Percentiles rank a stretch among this genome's conserved stretches.
phyloP scores from a whole-genome alignment of 164 flowering plant genomes.

The Vitis vinifera region DNA sequence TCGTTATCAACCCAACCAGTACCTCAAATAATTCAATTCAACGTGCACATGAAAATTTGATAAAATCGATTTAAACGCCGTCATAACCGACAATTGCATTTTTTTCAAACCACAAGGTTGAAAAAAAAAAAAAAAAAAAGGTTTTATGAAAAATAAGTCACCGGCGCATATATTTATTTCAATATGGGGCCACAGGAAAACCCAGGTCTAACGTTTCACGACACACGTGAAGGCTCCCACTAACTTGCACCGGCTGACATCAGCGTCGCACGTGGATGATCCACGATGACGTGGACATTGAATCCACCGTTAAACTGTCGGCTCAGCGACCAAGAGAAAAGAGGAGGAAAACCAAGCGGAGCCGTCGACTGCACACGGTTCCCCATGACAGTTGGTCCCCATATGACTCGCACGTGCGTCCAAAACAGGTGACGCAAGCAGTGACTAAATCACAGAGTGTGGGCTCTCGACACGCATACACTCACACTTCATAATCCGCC shows the following conservation, averaged over 20 bases:
- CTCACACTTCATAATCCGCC: constrained; percentile 16
- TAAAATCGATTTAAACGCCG: no score
- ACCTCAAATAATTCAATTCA: no score
- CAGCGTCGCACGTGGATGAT: neutral
- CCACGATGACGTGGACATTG: constrained; percentile 9
- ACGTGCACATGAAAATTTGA: no score
- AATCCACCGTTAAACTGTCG: constrained; percentile 12
- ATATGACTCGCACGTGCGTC: constrained; percentile 15
- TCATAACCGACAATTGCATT: no score
- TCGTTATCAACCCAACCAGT: no score
- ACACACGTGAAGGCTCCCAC: no score
- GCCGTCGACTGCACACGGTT: constrained; percentile 14
- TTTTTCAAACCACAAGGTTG: no score
- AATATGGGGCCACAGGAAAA: no score
- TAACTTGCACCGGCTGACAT: neutral
- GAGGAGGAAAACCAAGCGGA: neutral
- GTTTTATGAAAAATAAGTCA: no score
- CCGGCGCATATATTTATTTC: no score
- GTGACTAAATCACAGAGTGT: constrained; percentile 40
- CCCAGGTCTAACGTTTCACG: no score
- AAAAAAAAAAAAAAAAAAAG: no score
- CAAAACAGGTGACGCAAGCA: constrained; percentile 49
- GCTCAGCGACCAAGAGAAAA: constrained; percentile 2
- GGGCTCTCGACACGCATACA: constrained; percentile 22
- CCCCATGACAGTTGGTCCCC: constrained; percentile 7